Evolutionary conservation across 2,329 filamentous ascomycete genomes (phyloP), one percentile per base, ranked within the genome.

Genomic region (Xylaria sp.): DNA sequence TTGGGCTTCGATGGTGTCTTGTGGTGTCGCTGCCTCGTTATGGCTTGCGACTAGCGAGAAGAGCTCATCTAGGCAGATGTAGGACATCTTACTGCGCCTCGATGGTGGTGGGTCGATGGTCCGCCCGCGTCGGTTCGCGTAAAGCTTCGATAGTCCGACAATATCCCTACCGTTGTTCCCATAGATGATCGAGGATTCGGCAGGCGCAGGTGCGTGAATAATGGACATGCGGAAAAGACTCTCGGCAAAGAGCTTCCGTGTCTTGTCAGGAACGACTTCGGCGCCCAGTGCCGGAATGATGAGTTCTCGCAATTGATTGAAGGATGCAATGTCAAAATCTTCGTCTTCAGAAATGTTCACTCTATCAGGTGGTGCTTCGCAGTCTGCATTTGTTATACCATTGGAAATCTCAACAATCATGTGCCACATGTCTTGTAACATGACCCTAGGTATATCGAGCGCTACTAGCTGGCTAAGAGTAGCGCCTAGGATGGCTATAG

Each of bases 221-320:
- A 97, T 86, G 1, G 93, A 97, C 29, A 87, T 91, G 46, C 84
- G 82, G 78, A 98, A 96, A 1, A 99, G 83, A 23, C 87, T 89
- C 66, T 89, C 85, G 0, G 90, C 86, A 70, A 93, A 97, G 1
- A 84, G 78, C 54, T 84, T 84, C 40, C 92, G 86, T 3, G 89
- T 86, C 64, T 80, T 80, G 65, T 93, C 88, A 1, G 87, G 81
- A 6, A 97, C 84, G 2, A 80, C 76, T 5, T 84, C 73, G 0
- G 87, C 84, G 2, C 93, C 90, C 0, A 98, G 83, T 1, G 85
- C 79, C 0, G 92, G 89, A 4, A 92, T 89, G 40, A 96, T 87
- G 33, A 97, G 81, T 9, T 85, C 81, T 38, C 88, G 85, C 0
- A 98, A 79, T 49, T 83, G 82, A 29, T 78, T 78, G 73, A 97